These are phyloP conservation scores for Geotrichum carabidarum DNA, from an alignment of 1,139 yeast genomes.

Conservation along the genomic window DNA sequence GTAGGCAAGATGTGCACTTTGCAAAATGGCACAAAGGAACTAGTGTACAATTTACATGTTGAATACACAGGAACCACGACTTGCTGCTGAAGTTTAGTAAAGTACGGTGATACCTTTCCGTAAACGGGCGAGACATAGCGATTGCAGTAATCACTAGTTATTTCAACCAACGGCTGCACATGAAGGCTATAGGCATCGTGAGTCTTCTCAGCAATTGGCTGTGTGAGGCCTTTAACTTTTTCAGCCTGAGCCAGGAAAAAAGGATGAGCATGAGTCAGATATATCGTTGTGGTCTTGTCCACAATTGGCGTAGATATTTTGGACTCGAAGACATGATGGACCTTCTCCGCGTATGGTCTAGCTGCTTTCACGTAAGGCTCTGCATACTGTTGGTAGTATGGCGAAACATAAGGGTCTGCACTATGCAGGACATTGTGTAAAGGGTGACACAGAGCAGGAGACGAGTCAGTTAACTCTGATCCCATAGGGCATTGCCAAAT, in stretches of 20 bases:
- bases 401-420: slow-evolving; percentile 21
- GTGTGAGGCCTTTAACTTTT: slow-evolving; percentile 14
- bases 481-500: slow-evolving; percentile 31
- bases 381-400: slow-evolving; percentile 20
- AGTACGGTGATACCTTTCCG: slow-evolving; percentile 11
- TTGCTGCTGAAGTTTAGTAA: slow-evolving; percentile 14
- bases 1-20: slow-evolving; percentile 7
- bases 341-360: slow-evolving; percentile 24
- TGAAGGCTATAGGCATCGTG: slow-evolving; percentile 17
- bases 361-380: slow-evolving; percentile 25
- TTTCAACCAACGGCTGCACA: slow-evolving; percentile 18
- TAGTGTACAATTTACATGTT: slow-evolving; percentile 7
- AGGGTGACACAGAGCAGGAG: slow-evolving; percentile 28
- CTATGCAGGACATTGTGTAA: slow-evolving; percentile 22
- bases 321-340: slow-evolving; percentile 4
- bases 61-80: slow-evolving; percentile 20
- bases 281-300: slow-evolving; percentile 14
- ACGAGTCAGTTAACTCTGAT: slow-evolving; percentile 16
- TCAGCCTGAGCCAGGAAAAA: slow-evolving; percentile 13
- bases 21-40: background rate
- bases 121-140: slow-evolving; percentile 20
- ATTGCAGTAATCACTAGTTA: slow-evolving; percentile 15
- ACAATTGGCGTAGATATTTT: slow-evolving; percentile 1
- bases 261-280: slow-evolving; percentile 24
- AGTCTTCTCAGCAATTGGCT: slow-evolving; percentile 21